Evolutionary conservation across 2,329 filamentous ascomycete genomes (phyloP), one percentile per base, ranked within the genome.

Genomic region (Capronia coronata): DNA sequence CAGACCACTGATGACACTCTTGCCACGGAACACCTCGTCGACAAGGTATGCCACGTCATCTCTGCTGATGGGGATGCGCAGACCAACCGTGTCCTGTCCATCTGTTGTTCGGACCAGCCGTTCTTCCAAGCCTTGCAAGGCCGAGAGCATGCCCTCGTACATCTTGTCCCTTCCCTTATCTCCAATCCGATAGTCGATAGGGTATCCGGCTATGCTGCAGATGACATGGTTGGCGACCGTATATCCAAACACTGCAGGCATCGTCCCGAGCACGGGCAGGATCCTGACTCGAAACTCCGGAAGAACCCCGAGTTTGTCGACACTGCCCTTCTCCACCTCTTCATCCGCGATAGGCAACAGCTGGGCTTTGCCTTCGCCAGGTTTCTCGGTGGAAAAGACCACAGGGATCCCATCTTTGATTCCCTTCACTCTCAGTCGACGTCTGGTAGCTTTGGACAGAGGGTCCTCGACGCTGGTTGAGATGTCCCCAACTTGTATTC

Each of bases 261-360:
- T 96, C 0, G 93, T 98, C 1, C 93, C 93, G 2, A 98, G 72
- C 0, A 98, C 93, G 0, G 93, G 93, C 7, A 98, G 70, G 49
- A 98, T 98, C n/a, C 93, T 79, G 8, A 95, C 87, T 19, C 93
- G 79, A 67, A 98, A 98, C 64, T 95, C 90, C 1, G 90, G 86
- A 43, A 98, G 77, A 0, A 94, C 87, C 37, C 89, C 86, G 0
- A 97, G 75, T 58, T 96, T 90, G 21, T 85, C 84, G 0, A 97
- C 88, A 14, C 82, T 75, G 14, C 93, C 93, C 68, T 93, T 94
- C 41, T 80, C 69, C 62, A 89, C 93, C 65, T 97, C 90, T 42
- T 93, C 87, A 53, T 95, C 89, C 0, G 87, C 76, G 0, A 98
- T 75, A 0, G 93, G 93, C 1, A 96, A 75, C 7, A 98, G 74